These are phyloP conservation scores for Cyberlindnera xishuangbannaensis DNA, from an alignment of 805 yeast species.

Conservation along the genomic window DNA sequence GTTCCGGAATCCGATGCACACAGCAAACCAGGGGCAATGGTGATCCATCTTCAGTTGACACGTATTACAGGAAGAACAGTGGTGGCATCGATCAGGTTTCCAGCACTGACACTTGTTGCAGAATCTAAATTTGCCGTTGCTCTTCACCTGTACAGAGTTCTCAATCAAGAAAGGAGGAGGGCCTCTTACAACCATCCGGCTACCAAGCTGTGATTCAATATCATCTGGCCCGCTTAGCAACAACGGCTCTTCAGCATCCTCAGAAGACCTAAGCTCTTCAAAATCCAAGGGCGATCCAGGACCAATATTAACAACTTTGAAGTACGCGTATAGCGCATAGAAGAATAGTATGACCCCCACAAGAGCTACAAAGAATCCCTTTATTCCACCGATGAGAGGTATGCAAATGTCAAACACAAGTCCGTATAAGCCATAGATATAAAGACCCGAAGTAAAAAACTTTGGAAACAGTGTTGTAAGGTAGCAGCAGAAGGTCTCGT, in stretches of 20 bases:
- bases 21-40: slow-evolving; percentile 92
- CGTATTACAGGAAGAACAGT: slow-evolving; percentile 63
- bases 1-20: slow-evolving; percentile 78
- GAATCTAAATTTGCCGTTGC: slow-evolving; percentile 60
- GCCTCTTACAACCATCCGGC: slow-evolving; percentile 2
- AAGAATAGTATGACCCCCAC: slow-evolving; percentile 28
- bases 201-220: slow-evolving; percentile 9
- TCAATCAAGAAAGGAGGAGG: slow-evolving; percentile 39
- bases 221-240: too few species aligned
- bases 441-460: slow-evolving; percentile 34
- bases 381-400: slow-evolving; percentile 11
- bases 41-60: slow-evolving; percentile 90
- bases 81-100: slow-evolving; percentile 87
- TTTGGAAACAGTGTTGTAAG: slow-evolving; percentile 44
- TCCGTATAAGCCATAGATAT: slow-evolving; percentile 45
- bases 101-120: slow-evolving; percentile 66
- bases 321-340: slow-evolving; percentile 46
- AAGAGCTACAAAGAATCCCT: slow-evolving; percentile 19
- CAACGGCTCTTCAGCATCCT: slow-evolving; percentile 18
- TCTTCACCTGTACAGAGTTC: slow-evolving; percentile 40
- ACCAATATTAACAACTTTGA: slow-evolving; percentile 44
- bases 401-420: slow-evolving; percentile 26
- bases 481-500: slow-evolving; percentile 29
- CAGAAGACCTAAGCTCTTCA: slow-evolving; percentile 29
- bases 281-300: slow-evolving; percentile 65